Base-by-base conservation (phyloP, 2,329 filamentous ascomycete genomes). In the Pestalotiopsis sp. region DNA sequence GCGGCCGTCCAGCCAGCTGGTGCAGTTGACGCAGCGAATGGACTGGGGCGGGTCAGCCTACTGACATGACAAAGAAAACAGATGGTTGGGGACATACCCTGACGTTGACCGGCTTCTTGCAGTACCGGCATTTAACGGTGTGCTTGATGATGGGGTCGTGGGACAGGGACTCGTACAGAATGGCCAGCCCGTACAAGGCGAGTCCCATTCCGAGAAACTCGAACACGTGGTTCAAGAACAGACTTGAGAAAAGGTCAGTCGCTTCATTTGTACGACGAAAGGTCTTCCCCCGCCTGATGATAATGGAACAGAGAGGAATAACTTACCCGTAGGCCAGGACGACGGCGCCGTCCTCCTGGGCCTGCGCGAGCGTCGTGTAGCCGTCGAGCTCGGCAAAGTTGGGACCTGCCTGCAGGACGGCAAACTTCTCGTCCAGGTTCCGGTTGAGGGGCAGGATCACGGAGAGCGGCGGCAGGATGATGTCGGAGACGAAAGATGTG, bases 401-500 rank as follows among this genome's bases (percentile, higher is more conserved):
- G 2, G 87, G 85, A 0, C 91, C 91, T 0, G 81, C 75, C 49
- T 82, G 85, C 36, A 93, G 79, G 6, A 93, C 87, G 0, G 91
- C 88, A 77, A 94, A 94, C 77, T 93, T 93, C 80, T 93, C 88
- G 75, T 92, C 90, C 75, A 94, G 85, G 76, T 93, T 93, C 71
- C 88, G 87, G 73, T 91, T 87, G 68, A 93, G 80, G 63, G 92
- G 92, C 4, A 92, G 85, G 25, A 94, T 80, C 57, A 93, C 81
- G 2, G 91, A 92, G 36, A 94, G 82, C 0, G 92, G 84, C 4
- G 92, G 92, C 70, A 93, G 86, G 60, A 93, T 80, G 41, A 93
- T 87, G 73, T 93, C 90, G 70, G 86, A 88, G 66, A 93, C 91
- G 75, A 93, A 91, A 9, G 89, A 91, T 68, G 90, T 93, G 68